phyloP scores from a whole-genome alignment of 345 rosid species.

The Eutrema yunnanense region DNA sequence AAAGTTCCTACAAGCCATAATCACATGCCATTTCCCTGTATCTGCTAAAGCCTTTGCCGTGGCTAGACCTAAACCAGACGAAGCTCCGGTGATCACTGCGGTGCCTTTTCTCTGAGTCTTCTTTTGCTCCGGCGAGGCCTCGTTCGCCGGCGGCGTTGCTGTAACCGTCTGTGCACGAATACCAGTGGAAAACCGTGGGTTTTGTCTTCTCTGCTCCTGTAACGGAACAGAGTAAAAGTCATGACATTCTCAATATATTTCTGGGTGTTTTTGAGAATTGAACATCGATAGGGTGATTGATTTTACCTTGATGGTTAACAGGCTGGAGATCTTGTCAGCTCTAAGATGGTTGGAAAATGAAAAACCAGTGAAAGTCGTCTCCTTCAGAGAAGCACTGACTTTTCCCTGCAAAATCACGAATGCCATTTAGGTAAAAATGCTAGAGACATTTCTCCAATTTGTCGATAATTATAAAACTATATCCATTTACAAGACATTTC shows the following conservation, averaged over 20 bases:
- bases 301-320: constrained; percentile 53
- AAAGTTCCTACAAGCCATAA: constrained; percentile 95
- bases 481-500: background rate
- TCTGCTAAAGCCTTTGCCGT: constrained; percentile 87
- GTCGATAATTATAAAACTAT: background rate
- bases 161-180: constrained; percentile 54
- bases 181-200: background rate
- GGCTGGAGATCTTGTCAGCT: constrained; percentile 41
- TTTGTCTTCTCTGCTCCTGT: constrained; percentile 23
- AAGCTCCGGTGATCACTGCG: constrained; percentile 79
- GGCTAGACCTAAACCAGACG: constrained; percentile 89
- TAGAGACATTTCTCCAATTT: background rate
- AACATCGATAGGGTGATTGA: background rate
- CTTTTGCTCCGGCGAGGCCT: constrained; percentile 51
- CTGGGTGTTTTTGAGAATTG: background rate
- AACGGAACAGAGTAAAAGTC: background rate
- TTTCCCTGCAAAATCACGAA: constrained; percentile 51
- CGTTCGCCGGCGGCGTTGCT: constrained; percentile 44
- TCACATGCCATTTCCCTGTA: constrained; percentile 78
- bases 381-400: constrained; percentile 53
- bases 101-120: constrained; percentile 72
- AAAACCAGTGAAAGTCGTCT: constrained; percentile 58
- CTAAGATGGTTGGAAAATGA: constrained; percentile 50
- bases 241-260: background rate
- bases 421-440: background rate